Evolutionary conservation across 257 asterid genomes (phyloP).

Genomic region (Solanum phureja): DNA sequence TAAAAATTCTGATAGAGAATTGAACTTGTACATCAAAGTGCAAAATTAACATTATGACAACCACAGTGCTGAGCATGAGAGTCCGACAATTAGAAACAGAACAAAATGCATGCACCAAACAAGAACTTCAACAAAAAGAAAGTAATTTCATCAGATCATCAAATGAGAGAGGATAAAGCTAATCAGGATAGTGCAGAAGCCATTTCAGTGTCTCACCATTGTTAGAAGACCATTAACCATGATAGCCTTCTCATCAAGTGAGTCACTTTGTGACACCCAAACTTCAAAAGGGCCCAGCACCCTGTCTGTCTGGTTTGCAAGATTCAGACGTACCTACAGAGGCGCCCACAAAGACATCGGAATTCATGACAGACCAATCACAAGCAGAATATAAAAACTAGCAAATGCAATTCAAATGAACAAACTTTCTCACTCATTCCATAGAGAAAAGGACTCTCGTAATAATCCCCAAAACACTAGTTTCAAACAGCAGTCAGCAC

Average conservation of each 20-base stretch:
- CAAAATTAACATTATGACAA: background rate
- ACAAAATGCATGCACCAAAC: background rate
- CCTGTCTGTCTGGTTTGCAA: slow-evolving; percentile 70
- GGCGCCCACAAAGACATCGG: background rate
- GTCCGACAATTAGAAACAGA: background rate
- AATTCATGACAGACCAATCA: background rate
- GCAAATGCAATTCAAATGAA: background rate
- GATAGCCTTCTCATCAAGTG: slow-evolving; percentile 69
- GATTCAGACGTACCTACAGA: slow-evolving; percentile 55
- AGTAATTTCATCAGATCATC: background rate
- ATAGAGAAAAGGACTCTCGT: background rate
- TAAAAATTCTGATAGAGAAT: background rate
- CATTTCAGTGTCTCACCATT: slow-evolving; percentile 39
- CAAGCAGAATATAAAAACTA: background rate
- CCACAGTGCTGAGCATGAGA: background rate
- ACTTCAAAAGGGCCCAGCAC: slow-evolving; percentile 89
- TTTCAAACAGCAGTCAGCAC: background rate
- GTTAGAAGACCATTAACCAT: slow-evolving; percentile 90
- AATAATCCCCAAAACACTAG: background rate
- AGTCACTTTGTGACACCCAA: slow-evolving; percentile 62
- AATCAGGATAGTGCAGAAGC: background rate
- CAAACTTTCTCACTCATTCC: background rate
- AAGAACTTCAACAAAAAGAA: background rate
- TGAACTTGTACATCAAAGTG: background rate
- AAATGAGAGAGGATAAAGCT: background rate